Base-by-base conservation (phyloP, 1,139 yeast genomes). In the Pneumocystis jirovecii region DNA sequence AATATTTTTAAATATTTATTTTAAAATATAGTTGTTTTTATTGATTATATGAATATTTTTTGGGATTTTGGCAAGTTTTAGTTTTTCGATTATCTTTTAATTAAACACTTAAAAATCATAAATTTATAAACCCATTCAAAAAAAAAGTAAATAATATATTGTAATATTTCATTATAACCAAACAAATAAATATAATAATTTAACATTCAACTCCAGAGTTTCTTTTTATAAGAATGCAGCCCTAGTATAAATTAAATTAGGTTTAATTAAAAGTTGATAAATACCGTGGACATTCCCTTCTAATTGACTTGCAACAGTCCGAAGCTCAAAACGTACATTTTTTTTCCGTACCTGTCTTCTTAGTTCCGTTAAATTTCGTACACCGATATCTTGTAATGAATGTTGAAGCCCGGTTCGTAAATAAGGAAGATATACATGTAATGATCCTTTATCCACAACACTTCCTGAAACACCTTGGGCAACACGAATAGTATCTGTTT, bases 401-500 rank as follows among this genome's bases (percentile, higher is more conserved):
- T 93, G 99, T 82, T 93, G 97, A 76, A 93, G 83, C 78, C 98
- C 99, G 72, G 88, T 86, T 83, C 81, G 86, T 77, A 93, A 81
- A 82, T 93, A 93, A 70, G 98, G 98, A 71, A 93, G 81, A 76
- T 90, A 93, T 81, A 93, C 93, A 76, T 85, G 84, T 75, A 93
- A 82, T 60, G 97, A 90, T 73, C 98, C 99, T 78, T 91, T 89
- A 81, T 93, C 99, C 72, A 90, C 86, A 72, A 93, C 99, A 65
- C 96, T 82, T 73, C 99, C 99, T 70, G 95, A 83, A 71, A 93
- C 99, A 83, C 99, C 99, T 81, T 93, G 99, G 66, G 99, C 99
- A 72, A 93, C 98, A 71, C 93, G 83, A 70, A 93, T 97, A 74
- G 87, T 82, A 78, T 93, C 99, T 70, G 89, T 80, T 81, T 93